Evolutionary conservation across 345 rosid genomes (phyloP).

Genomic region (Passiflora organensis): DNA sequence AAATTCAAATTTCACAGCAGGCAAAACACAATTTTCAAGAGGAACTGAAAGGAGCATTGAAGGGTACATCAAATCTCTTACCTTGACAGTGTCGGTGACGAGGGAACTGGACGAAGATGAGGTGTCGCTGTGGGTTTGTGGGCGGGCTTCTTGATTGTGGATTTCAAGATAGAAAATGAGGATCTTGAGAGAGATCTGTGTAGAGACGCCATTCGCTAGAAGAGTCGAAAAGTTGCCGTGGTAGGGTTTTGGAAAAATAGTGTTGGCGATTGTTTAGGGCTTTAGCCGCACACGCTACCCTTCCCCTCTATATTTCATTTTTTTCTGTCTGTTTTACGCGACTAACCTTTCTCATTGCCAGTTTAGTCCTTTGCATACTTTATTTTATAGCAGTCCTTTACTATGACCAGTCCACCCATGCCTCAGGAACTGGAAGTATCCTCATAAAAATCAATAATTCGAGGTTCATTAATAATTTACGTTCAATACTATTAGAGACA

Average conservation of each 20-base stretch:
- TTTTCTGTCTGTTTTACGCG: too few species aligned
- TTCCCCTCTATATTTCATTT: too few species aligned
- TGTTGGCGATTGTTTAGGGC: too few species aligned
- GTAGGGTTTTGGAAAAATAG: constrained; percentile 15
- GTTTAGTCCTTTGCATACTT: too few species aligned
- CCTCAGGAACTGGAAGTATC: too few species aligned
- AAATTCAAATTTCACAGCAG: not conserved
- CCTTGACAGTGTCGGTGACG: constrained; percentile 52
- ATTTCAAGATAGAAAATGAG: constrained; percentile 45
- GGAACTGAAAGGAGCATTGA: not conserved
- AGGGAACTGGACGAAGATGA: constrained; percentile 33
- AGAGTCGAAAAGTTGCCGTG: constrained; percentile 4
- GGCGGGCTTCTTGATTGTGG: constrained; percentile 49
- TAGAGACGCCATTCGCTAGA: constrained; percentile 59
- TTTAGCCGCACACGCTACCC: too few species aligned
- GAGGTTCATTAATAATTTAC: too few species aligned
- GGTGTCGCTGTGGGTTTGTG: constrained; percentile 35
- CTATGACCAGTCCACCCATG: too few species aligned
- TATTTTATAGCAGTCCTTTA: too few species aligned
- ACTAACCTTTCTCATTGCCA: too few species aligned
- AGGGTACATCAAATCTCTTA: constrained; percentile 2
- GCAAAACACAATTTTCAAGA: not conserved
- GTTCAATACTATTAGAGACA: too few species aligned
- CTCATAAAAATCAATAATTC: too few species aligned
- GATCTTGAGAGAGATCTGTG: constrained; percentile 64